Percentiles rank a stretch among this genome's conserved stretches.
Evolutionary conservation across 2,329 filamentous ascomycete species (phyloP).

Genomic region (Sphaerulina populicola): DNA sequence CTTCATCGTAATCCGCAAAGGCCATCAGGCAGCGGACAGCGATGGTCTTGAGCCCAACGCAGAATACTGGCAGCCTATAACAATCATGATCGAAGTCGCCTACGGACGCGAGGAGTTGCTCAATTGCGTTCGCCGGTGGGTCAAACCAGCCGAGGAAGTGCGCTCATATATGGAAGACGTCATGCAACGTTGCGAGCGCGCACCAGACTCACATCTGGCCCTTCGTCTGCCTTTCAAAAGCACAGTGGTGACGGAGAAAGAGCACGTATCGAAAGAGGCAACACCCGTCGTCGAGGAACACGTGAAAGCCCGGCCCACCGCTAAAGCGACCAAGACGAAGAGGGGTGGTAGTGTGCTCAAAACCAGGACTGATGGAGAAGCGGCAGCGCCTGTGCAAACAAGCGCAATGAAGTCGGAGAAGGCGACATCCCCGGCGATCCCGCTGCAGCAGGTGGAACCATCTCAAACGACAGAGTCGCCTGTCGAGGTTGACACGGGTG

Average conservation of each 20-base stretch:
- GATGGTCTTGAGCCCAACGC: slow-evolving; percentile 35
- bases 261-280: slow-evolving; percentile 24
- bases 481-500: slow-evolving; percentile 5
- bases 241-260: slow-evolving; percentile 14
- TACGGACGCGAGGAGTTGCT: slow-evolving; percentile 46
- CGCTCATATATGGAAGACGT: slow-evolving; percentile 49
- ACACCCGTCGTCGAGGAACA: slow-evolving; percentile 21
- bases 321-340: slow-evolving; percentile 19
- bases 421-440: background rate
- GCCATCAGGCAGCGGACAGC: slow-evolving; percentile 46
- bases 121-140: slow-evolving; percentile 48
- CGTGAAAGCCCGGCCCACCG: slow-evolving; percentile 10
- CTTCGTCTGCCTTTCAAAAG: slow-evolving; percentile 44
- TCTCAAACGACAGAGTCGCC: background rate
- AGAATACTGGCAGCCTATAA: slow-evolving; percentile 73
- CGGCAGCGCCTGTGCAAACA: background rate
- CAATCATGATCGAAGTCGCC: slow-evolving; percentile 47
- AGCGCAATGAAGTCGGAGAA: background rate
- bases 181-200: slow-evolving; percentile 50
- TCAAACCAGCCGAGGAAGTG: slow-evolving; percentile 48
- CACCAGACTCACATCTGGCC: slow-evolving; percentile 49
- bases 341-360: background rate
- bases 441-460: background rate
- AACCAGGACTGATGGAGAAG: background rate
- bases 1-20: slow-evolving; percentile 68